Evolutionary conservation across 225 moss, liverwort and hornwort species (phyloP).

Genomic region (Climacium dendroides): DNA sequence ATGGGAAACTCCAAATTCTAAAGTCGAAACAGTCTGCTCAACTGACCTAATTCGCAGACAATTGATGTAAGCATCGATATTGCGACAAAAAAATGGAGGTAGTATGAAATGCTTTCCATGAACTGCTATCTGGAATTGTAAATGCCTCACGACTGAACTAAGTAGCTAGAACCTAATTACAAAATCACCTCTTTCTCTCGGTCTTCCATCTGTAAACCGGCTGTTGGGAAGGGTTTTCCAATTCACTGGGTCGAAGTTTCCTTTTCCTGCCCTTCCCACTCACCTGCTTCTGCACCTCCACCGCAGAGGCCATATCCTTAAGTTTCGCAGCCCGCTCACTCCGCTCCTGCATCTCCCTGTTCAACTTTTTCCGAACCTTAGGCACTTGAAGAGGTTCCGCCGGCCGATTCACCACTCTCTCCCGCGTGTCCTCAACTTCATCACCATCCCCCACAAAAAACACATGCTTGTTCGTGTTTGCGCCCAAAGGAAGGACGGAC

Average conservation of each 20-base stretch:
- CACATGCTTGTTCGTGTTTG: constrained; percentile 41
- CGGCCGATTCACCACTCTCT: constrained; percentile 6
- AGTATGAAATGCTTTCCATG: background rate
- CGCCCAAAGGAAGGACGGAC: constrained; percentile 28
- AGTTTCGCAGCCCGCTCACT: constrained; percentile 62
- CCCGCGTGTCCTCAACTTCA: constrained; percentile 18
- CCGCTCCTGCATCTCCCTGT: constrained; percentile 55
- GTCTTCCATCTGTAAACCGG: constrained; percentile 32
- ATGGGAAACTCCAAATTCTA: constrained; percentile 21
- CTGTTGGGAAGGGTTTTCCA: constrained; percentile 6
- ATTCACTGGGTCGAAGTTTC: constrained; percentile 33
- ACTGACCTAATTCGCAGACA: constrained; percentile 31
- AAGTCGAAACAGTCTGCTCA: constrained; percentile 35
- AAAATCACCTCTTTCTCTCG: constrained; percentile 51
- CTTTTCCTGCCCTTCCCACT: constrained; percentile 83
- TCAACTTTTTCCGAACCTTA: constrained; percentile 20
- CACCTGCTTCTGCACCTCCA: constrained; percentile 60
- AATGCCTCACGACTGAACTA: background rate
- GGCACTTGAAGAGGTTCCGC: constrained; percentile 5
- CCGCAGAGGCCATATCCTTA: constrained; percentile 40
- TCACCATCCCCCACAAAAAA: constrained; percentile 67
- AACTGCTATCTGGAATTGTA: background rate
- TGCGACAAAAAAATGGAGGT: constrained; percentile 18
- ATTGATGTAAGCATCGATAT: constrained; percentile 17
- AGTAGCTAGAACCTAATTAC: background rate